Evolutionary conservation across 352 stramenopile species (phyloP), one percentile per base, ranked within the genome.

Genomic region (Phytophthora multivora): DNA sequence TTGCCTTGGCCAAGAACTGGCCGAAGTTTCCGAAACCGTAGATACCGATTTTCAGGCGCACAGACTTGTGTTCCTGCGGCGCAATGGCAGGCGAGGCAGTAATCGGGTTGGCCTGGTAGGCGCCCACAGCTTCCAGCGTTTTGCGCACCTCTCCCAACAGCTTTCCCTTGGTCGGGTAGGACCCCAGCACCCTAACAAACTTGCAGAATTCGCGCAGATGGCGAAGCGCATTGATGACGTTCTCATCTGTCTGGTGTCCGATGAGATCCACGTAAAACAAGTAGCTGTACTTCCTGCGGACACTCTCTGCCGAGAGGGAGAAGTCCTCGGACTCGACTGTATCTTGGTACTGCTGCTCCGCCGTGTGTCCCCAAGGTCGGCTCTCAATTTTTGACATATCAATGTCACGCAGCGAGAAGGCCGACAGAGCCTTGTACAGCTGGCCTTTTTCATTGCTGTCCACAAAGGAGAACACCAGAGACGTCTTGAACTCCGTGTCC

Each of bases 11-110:
- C 56, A 99, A 91, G 76, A 99, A 99, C 80, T 99, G 97, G 26
- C 96, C 97, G 73, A 99, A 99, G 66, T 98, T 95, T 36, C 97
- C 94, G 67, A 99, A 99, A 4, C 96, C 96, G 51, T 99, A 90
- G 38, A 99, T 91, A 30, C 96, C 97, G 61, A 99, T 98, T 43
- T 88, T 97, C 30, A 99, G 81, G 2, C 90, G 88, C 52, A 64
- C 40, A 0, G 50, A 40, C 8, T 75, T 51, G n/a, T 69, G 33
- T 31, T 73, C 45, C 12, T 66, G 62, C 7, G 63, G 49, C 2
- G 39, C 28, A 21, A 63, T 51, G 2, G 71, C 61, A 0, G 73
- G 68, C 9, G 76, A 82, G 4, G 60, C 56, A 33, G 62, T 69
- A 43, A 71, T 50, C 11, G 71, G 42, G 16, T 66, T 70, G 13